phyloP scores from a whole-genome alignment of 352 stramenopile species.

The Phytophthora citrophthora region DNA sequence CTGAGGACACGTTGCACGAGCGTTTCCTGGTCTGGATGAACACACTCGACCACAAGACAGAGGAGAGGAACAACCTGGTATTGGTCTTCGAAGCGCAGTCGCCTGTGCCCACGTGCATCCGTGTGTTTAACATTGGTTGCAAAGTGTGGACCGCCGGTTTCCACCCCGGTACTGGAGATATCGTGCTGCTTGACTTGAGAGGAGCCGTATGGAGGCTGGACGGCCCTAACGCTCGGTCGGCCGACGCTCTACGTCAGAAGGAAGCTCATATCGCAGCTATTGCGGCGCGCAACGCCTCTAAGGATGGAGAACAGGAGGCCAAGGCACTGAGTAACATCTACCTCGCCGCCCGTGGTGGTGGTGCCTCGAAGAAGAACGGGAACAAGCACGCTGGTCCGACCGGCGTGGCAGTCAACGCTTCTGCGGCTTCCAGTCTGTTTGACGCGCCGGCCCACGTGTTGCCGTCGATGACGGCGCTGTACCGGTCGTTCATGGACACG shows the following conservation, averaged over 20 bases:
- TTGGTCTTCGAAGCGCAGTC: constrained; percentile 58
- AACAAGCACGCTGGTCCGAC: constrained; percentile 24
- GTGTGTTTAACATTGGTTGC: constrained; percentile 40
- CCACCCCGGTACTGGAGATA: constrained; percentile 64
- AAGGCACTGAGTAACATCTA: constrained; percentile 59
- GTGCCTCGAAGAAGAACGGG: constrained; percentile 27
- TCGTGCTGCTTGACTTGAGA: constrained; percentile 59
- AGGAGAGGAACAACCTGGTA: constrained; percentile 57
- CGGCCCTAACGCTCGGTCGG: constrained; percentile 46
- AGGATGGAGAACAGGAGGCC: constrained; percentile 37
- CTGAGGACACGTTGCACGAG: constrained; percentile 40
- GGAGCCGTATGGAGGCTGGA: constrained; percentile 72
- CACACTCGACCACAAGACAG: constrained; percentile 19
- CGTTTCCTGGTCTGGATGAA: constrained; percentile 63
- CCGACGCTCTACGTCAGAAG: constrained; percentile 47
- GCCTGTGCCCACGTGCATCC: constrained; percentile 56
- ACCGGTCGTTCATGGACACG: constrained; percentile 88
- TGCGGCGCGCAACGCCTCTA: constrained; percentile 12
- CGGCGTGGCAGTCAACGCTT: constrained; percentile 23
- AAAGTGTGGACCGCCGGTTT: constrained; percentile 63
- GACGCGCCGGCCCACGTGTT: constrained; percentile 83
- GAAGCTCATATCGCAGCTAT: constrained; percentile 33
- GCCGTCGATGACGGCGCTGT: constrained; percentile 83
- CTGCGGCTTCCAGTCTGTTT: constrained; percentile 57
- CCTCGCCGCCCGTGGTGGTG: constrained; percentile 34